Base-by-base conservation (phyloP, 805 yeast species). In the Wickerhamiella kazuoi region DNA sequence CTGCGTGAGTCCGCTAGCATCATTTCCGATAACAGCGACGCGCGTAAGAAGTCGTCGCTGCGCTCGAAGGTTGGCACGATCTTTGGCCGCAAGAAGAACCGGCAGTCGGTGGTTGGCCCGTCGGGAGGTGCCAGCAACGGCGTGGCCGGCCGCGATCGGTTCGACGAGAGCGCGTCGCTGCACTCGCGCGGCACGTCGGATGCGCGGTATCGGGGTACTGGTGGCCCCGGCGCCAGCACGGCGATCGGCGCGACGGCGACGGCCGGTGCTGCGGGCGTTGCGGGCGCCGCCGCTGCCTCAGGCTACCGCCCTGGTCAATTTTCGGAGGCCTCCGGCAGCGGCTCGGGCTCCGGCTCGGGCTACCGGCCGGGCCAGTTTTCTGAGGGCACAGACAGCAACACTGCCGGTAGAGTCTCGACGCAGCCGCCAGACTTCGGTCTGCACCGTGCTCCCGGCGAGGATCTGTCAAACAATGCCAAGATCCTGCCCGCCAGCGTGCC, bases 51-150 rank as follows among this genome's bases (percentile, higher is more conserved):
- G 17, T 26, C 40, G 19, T 46, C 48, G 26, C 49, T 58, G 35
- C 44, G 58, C 16, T 53, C 61, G 23, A 51, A 52, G 40, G 59
- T 59, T 8, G 62, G 62, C 33, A 57, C 62, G 14, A 54, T 59
- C 30, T 57, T 59, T 46, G 49, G 62, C 30, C 46, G 53, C 37
- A 53, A 49, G 49, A 45, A 47, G 41, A 44, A 41, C 26, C 26
- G 26, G 9, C 26, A 23, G 26, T 23, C 26, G 9, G 11, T 11
- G 11, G 9, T 23, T 23, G 26, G 26, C 26, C 26, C 26, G 6
- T 11, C 26, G 9, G 26, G 26, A 6, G 26, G 26, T 11, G 26
- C 6, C 6, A 23, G 26, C 26, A 7, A 7, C 11, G 11, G 11
- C 26, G 26, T 7, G 26, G 26, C 26, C 9, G 26, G 11, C 11